Conservation (phyloP, 2,329 filamentous ascomycete genomes). For the Fusarium luffae region DNA sequence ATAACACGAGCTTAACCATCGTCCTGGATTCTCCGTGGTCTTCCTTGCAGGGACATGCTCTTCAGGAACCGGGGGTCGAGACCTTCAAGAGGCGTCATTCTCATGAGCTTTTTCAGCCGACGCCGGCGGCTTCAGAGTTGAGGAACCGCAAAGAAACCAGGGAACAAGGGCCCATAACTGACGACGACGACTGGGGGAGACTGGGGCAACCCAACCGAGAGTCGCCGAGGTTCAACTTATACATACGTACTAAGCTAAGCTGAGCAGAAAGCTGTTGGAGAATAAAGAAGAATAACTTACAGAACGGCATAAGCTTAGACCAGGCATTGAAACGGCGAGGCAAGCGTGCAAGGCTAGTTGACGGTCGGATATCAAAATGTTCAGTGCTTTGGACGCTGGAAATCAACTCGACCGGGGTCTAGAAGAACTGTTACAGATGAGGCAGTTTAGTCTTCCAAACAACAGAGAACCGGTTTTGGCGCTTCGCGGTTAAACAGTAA, state of each 20-base stretch:
- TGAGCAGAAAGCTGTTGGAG: slow-evolving; percentile 1
- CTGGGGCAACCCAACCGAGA: slow-evolving; percentile 21
- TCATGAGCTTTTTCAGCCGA: slow-evolving; percentile 18
- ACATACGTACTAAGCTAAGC: slow-evolving; percentile 5
- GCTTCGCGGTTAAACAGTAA: slow-evolving; percentile 11
- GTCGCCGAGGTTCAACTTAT: slow-evolving; percentile 34
- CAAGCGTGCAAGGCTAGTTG: slow-evolving; percentile 25
- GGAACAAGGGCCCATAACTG: slow-evolving; percentile 14
- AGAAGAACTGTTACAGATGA: slow-evolving; percentile 36
- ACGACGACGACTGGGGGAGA: slow-evolving; percentile 17
- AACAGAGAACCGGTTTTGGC: slow-evolving; percentile 37
- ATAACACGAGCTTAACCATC: slow-evolving; percentile 9
- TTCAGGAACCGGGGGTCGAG: slow-evolving; percentile 18
- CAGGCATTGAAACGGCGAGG: slow-evolving; percentile 38
- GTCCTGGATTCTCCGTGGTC: slow-evolving; percentile 11
- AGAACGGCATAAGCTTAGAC: slow-evolving; percentile 32
- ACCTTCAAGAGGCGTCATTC: slow-evolving; percentile 19
- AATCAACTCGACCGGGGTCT: slow-evolving; percentile 19
- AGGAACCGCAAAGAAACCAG: slow-evolving; percentile 15
- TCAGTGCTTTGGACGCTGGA: slow-evolving; percentile 6
- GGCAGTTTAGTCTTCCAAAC: slow-evolving; percentile 32
- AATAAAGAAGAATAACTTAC: slow-evolving; percentile 21
- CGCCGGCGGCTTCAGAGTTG: slow-evolving; percentile 35
- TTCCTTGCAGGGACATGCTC: slow-evolving; percentile 29
- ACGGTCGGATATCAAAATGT: slow-evolving; percentile 14